phyloP scores from a whole-genome alignment of 1,284 basidiomycete species.

The Trametes versicolor region DNA sequence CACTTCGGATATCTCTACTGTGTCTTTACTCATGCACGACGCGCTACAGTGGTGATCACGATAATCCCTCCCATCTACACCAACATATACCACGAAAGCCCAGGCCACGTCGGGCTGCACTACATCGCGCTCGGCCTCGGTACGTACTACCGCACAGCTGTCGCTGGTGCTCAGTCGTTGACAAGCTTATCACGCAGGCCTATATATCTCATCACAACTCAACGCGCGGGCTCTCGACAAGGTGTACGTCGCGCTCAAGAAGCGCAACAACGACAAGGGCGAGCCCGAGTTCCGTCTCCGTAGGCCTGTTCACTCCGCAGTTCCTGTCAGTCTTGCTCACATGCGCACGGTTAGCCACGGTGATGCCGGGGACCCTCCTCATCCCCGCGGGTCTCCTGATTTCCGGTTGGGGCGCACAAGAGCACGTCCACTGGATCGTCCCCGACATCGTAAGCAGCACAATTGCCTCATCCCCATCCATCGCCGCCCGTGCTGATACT shows the following conservation, averaged over 20 bases:
- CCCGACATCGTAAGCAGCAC: conserved; percentile 62
- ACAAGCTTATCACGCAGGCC: conserved; percentile 37
- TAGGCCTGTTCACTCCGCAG: conserved; percentile 20
- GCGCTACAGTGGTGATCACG: conserved; percentile 64
- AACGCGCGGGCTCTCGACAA: conserved; percentile 66
- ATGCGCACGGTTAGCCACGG: conserved; percentile 51
- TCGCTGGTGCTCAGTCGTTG: not conserved
- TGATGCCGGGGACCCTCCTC: conserved; percentile 62
- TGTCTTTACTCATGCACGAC: not conserved
- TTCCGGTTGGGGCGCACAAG: conserved; percentile 69
- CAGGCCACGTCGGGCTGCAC: conserved; percentile 65
- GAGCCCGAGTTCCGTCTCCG: conserved; percentile 62
- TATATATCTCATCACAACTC: conserved; percentile 60
- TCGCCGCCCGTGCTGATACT: too few relatives aligned
- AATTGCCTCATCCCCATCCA: too few relatives aligned
- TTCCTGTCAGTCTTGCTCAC: not conserved
- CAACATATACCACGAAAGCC: conserved; percentile 56
- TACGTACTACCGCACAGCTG: conserved; percentile 14
- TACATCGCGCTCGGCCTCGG: conserved; percentile 70
- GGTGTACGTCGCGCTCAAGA: conserved; percentile 60
- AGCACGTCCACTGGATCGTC: conserved; percentile 68
- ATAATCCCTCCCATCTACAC: conserved; percentile 70
- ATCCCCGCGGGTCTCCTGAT: conserved; percentile 70
- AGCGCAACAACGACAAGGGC: conserved; percentile 60
- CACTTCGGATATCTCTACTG: not conserved